Percentiles rank a stretch among this genome's conserved stretches.
These are phyloP conservation scores for Scheffersomyces spartinae DNA, from an alignment of 805 yeast species.

Conservation along the genomic window DNA sequence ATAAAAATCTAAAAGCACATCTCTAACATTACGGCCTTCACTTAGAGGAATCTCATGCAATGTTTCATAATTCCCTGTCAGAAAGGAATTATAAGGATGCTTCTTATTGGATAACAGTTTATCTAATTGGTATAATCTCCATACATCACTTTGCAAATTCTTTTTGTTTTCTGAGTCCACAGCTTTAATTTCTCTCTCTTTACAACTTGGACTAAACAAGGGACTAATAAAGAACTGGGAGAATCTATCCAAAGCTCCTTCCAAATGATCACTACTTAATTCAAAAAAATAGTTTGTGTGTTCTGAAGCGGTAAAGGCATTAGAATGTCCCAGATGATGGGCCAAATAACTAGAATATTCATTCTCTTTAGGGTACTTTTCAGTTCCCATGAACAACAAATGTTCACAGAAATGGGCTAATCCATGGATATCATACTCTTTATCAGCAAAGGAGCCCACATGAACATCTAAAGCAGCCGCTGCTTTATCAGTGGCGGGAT, in stretches of 20 bases:
- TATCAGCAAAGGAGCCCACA: slow-evolving; percentile 66
- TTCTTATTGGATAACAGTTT: slow-evolving; percentile 57
- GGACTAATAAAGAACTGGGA: slow-evolving; percentile 88
- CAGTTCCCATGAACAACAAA: slow-evolving; percentile 68
- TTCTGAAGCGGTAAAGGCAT: slow-evolving; percentile 83
- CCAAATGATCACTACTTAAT: slow-evolving; percentile 58
- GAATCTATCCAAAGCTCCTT: slow-evolving; percentile 87
- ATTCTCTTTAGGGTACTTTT: slow-evolving; percentile 63
- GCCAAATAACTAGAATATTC: slow-evolving; percentile 66
- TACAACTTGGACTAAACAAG: slow-evolving; percentile 59
- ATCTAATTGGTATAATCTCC: slow-evolving; percentile 84
- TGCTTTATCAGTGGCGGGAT: slow-evolving; percentile 58
- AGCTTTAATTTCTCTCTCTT: slow-evolving; percentile 87
- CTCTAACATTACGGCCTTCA: slow-evolving; percentile 64
- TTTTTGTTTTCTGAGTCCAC: slow-evolving; percentile 95
- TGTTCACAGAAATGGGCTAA: slow-evolving; percentile 65
- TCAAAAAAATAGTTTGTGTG: slow-evolving; percentile 91
- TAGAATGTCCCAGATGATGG: slow-evolving; percentile 79
- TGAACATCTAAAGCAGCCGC: slow-evolving; percentile 75
- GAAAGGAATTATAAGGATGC: slow-evolving; percentile 81
- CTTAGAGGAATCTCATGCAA: slow-evolving; percentile 53
- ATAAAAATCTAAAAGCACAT: slow-evolving; percentile 69
- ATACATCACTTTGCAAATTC: slow-evolving; percentile 76
- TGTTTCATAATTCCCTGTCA: slow-evolving; percentile 80
- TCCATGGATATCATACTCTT: slow-evolving; percentile 44